Base-by-base conservation (phyloP, 352 stramenopile species). In the Pythium plurisporium region DNA sequence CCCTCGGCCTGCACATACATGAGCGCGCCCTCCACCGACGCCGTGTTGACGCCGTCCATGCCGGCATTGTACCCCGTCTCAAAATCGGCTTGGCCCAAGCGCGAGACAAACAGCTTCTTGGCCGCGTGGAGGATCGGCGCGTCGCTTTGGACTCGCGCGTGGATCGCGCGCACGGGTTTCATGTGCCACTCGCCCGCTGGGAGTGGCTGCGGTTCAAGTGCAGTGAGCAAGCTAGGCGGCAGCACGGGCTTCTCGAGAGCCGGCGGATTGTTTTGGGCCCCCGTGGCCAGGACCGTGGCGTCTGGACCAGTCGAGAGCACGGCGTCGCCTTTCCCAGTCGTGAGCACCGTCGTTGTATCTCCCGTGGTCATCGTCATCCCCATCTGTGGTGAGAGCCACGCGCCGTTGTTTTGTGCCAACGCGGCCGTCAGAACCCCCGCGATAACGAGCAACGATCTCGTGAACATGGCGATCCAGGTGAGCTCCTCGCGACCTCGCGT, bases 1-100 rank as follows among this genome's bases (percentile, higher is more conserved):
- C 79, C 70, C 56, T 95, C 86, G 5, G 83, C 80, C 62, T 94
- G 83, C 29, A 95, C 78, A 68, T 92, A 95, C 82, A 93, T 94
- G 34, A 95, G 79, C 31, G 82, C 74, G 15, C 86, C 86, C 51
- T 93, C 83, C 10, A 95, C 78, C 0, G 69, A 84, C 7, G 83
- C 86, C 22, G 78, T 82, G 63, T 94, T 95, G 23, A 90, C 82
- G n/a, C 73, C 86, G 63, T 96, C 85, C 58, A 94, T 76, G 8
- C 74, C 74, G 8, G 69, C 80, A 14, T 68, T 41, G 58, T 79
- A 93, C n/a, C 69, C 74, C 4, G 73, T 68, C 12, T 63, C 72
- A 40, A 82, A 63, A 36, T 85, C 38, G 40, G 53, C 60, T 37
- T 76, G 66, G 45, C 85, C 87, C 60, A 76, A 76, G 19, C 29